Conservation (phyloP, 352 stramenopile species). For the Pythium dissimile region DNA sequence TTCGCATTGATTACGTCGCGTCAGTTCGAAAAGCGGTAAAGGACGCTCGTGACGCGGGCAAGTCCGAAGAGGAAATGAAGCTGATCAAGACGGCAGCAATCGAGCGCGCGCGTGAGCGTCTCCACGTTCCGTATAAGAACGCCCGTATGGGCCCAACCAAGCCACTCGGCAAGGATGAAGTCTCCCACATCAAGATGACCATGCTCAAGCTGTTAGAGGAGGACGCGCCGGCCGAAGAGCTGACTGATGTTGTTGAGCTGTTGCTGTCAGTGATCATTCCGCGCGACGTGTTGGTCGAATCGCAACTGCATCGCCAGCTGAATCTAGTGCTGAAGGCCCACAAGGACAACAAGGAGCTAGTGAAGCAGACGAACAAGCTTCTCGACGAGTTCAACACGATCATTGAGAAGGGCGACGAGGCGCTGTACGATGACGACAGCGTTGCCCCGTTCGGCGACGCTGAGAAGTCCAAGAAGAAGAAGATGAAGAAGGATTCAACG, state of each 20-base stretch:
- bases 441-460: slow-evolving; percentile 7
- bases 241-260: slow-evolving; percentile 82
- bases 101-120: slow-evolving; percentile 66
- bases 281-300: slow-evolving; percentile 69
- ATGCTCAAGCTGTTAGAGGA: slow-evolving; percentile 85
- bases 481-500: slow-evolving; percentile 44
- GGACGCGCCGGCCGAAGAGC: slow-evolving; percentile 66
- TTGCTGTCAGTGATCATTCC: slow-evolving; percentile 78
- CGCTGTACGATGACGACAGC: slow-evolving; percentile 12
- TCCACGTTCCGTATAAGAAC: slow-evolving; percentile 82
- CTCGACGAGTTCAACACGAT: slow-evolving; percentile 79
- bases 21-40: slow-evolving; percentile 80
- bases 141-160: slow-evolving; percentile 64
- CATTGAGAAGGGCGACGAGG: slow-evolving; percentile 42
- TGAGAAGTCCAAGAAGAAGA: slow-evolving; percentile 49
- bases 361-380: slow-evolving; percentile 76
- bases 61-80: slow-evolving; percentile 79
- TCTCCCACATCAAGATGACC: slow-evolving; percentile 81
- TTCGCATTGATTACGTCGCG: slow-evolving; percentile 84
- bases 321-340: slow-evolving; percentile 74
- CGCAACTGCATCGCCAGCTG: slow-evolving; percentile 66
- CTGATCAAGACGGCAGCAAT: slow-evolving; percentile 63
- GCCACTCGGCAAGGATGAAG: slow-evolving; percentile 76
- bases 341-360: slow-evolving; percentile 86
- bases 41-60: slow-evolving; percentile 67